Evolutionary conservation across 164 flowering plant genomes (phyloP), one percentile per base, ranked within the genome.

Genomic region (Euptelea pleiosperma): DNA sequence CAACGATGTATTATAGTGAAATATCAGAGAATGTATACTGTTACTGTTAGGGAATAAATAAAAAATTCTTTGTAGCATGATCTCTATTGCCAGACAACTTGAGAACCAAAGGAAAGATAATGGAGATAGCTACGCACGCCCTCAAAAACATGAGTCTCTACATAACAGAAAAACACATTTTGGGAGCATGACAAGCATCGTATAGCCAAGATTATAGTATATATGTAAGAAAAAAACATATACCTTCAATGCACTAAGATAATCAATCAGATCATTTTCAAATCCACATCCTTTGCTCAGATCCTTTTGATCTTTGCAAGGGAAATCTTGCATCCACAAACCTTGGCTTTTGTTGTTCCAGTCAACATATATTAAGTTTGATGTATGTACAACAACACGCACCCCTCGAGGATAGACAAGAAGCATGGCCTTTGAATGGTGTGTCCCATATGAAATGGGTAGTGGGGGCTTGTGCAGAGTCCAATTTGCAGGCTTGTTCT

Each of bases 321-420:
- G 96, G 70, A 94, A 94, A 81, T 94, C 99, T 85, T 94, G 98
- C 97, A 94, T 91, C 97, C 99, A 94, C 60, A 94, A 72, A 52
- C 96, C 99, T 75, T 94, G 99, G 73, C 82, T 89, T 79, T 94
- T 94, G 78, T 94, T 94, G 68, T 94, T 94, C 99, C 99, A 94
- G 67, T 94, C 99, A 47, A 94, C 94, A 70, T 81, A 40, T 61
- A 94, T 94, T 55, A 94, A 70, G 69, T 94, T 94, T 58, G 99
- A 95, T 6, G 98, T 94, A 64, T 94, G 98, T 34, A 94, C 81
- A 67, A 91, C 73, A 56, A 94, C 65, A 57, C 99, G 78, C 57
- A 94, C 73, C 62, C 99, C 99, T 69, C 62, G 79, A 67, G 91
- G 85, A 73, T 91, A 91, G 50, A 94, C 82, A 67, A 94, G 97